Conservation (phyloP, 139 green algal species). For the Yamagishiella unicocca region DNA sequence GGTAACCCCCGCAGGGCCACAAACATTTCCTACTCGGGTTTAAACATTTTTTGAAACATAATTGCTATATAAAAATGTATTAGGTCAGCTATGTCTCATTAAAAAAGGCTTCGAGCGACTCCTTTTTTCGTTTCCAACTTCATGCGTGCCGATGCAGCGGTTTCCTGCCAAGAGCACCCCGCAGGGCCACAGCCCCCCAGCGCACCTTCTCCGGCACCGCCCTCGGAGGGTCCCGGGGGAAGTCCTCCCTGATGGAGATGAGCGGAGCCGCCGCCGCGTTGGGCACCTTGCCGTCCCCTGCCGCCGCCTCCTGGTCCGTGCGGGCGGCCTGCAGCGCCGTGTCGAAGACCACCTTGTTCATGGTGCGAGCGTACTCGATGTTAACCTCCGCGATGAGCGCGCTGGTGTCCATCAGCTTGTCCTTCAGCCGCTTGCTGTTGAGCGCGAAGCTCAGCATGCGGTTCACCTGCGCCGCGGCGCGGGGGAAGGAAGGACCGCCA, state of each 20-base stretch:
- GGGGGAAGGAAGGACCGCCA: too few relatives aligned
- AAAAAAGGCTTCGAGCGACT: too few relatives aligned
- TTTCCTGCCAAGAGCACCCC: too few relatives aligned
- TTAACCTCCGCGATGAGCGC: conserved; percentile 82
- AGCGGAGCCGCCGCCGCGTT: neutral
- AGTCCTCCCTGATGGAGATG: conserved; percentile 37
- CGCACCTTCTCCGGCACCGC: conserved; percentile 38
- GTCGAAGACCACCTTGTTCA: conserved; percentile 85
- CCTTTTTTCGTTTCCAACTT: too few relatives aligned
- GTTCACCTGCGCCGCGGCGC: conserved; percentile 68
- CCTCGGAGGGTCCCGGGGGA: conserved; percentile 34
- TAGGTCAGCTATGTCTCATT: too few relatives aligned
- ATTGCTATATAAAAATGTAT: too few relatives aligned
- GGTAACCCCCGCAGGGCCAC: too few relatives aligned
- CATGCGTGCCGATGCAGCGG: too few relatives aligned
- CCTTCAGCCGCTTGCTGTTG: conserved; percentile 81
- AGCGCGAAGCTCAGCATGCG: conserved; percentile 81
- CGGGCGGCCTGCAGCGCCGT: conserved; percentile 24
- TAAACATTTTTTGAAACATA: too few relatives aligned
- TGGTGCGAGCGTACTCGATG: conserved; percentile 83
- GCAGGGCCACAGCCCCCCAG: too few relatives aligned
- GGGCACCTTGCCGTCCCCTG: neutral
- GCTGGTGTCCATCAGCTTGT: conserved; percentile 84
- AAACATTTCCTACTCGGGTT: too few relatives aligned
- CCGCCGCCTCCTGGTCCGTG: conserved; percentile 21